Base-by-base conservation (phyloP, 2,329 filamentous ascomycete species). In the Canariomyces notabilis region DNA sequence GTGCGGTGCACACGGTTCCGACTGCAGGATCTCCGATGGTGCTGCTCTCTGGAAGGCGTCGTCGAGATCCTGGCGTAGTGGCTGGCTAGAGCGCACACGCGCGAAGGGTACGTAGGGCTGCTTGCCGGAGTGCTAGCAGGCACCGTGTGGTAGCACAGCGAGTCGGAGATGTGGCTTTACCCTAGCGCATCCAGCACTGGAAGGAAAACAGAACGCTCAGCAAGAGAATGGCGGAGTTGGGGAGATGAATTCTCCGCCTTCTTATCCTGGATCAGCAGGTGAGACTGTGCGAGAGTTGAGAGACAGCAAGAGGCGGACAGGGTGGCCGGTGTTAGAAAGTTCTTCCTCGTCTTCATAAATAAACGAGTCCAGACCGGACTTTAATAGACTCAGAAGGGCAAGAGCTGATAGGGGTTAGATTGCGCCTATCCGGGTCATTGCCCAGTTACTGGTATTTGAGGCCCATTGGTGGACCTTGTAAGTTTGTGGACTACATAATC, bases 281-380 rank as follows among this genome's bases (percentile, higher is more conserved):
- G 54, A 52, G 60, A 67, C 70, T 57, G 68, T 57, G 68, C 67
- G 64, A 64, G 57, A 57, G 64, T 68, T 60, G 66, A 71, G 68
- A 70, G 70, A 62, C 60, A 61, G 62, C 59, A 61, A 59, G 64
- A 59, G 57, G 57, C 61, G 62, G 57, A 58, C 61, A 58, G 59
- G 64, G 65, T 59, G 62, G 60, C 60, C 60, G 57, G 32, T 38
- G 48, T 49, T 59, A 56, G 59, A 60, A 53, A 57, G 54, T 48
- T 54, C 59, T 57, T 51, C 49, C 51, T 58, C 54, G n/a, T n/a
- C n/a, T n/a, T 62, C 59, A 64, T 64, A 50, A 46, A 44, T 44
- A 44, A 31, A 37, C 19, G 23, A 21, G 49, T 56, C 42, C 43
- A 49, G 48, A 48, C 46, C 48, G 40, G 46, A 41, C 49, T 34